phyloP scores from a whole-genome alignment of 1,139 yeast species.

The Candida mesenterica region DNA sequence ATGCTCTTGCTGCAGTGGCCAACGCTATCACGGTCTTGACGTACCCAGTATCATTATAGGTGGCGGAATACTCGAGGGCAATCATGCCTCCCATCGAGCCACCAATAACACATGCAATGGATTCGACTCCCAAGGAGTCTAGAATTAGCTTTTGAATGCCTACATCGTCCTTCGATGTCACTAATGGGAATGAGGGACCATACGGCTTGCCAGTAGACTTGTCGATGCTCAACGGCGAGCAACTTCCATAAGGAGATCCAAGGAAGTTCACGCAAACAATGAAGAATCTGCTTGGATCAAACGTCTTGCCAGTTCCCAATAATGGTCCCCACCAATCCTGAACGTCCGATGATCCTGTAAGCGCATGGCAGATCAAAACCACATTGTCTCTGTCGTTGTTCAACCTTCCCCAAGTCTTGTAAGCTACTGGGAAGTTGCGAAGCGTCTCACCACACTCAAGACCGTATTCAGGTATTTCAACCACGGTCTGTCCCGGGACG shows the following conservation, averaged over 20 bases:
- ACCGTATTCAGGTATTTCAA: slow-evolving; percentile 70
- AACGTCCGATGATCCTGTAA: slow-evolving; percentile 94
- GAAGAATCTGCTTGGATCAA: slow-evolving; percentile 85
- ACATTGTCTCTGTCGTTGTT: slow-evolving; percentile 66
- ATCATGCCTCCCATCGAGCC: slow-evolving; percentile 99
- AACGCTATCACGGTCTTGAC: slow-evolving; percentile 76
- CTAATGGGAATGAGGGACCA: slow-evolving; percentile 94
- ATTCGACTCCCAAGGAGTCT: slow-evolving; percentile 69
- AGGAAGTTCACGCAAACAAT: slow-evolving; percentile 84
- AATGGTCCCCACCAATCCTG: slow-evolving; percentile 99
- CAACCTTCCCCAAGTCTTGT: slow-evolving; percentile 88
- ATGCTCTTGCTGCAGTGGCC: slow-evolving; percentile 92
- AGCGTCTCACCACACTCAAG: slow-evolving; percentile 84
- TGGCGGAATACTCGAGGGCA: slow-evolving; percentile 75
- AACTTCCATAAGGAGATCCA: slow-evolving; percentile 96
- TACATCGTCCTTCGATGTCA: slow-evolving; percentile 89
- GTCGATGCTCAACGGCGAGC: slow-evolving; percentile 82
- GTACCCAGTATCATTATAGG: slow-evolving; percentile 66
- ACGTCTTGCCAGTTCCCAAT: slow-evolving; percentile 80
- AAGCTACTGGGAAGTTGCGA: slow-evolving; percentile 82
- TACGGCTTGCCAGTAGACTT: slow-evolving; percentile 70
- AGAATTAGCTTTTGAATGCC: slow-evolving; percentile 73
- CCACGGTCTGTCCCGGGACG: slow-evolving; percentile 79
- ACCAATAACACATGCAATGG: slow-evolving; percentile 84
- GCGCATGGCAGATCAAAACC: slow-evolving; percentile 87